Base-by-base conservation (phyloP, 495 filamentous ascomycete species). In the Penicillium egyptiacum region DNA sequence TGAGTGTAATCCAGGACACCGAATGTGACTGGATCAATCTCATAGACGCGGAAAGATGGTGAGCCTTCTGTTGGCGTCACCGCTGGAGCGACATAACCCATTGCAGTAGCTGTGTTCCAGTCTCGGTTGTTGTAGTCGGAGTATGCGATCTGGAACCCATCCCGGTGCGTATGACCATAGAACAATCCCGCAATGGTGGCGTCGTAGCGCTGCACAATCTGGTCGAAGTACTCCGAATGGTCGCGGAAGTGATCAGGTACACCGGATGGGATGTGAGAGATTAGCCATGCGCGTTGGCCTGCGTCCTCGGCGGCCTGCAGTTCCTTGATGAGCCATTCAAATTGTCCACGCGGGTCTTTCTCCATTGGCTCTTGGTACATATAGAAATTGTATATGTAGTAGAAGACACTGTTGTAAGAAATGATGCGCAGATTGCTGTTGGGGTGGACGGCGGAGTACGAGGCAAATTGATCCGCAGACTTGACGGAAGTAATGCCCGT, bases 381-480 rank as follows among this genome's bases (percentile, higher is more conserved):
- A 71, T 76, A 79, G 68, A 78, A 82, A 68, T 84, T 83, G 41
- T 75, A 68, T 45, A 72, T 74, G 61, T 84, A 83, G 71, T 81
- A 85, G 61, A 83, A 71, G 56, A 81, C 77, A 33, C 78, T 84
- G 66, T 80, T 86, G 56, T 83, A 72, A 16, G 80, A 82, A 60
- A 86, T 83, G 41, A 86, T 70, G 16, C 79, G 73, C 4, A 86
- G 72, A 12, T 75, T 74, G 22, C 66, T 68, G 46, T 64, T 59
- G 10, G 72, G 70, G 43, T 78, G 68, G 26, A 72, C 64, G 14
- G 68, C 72, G 3, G 81, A 81, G 55, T 84, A 86, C 3, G 72
- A 73, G 20, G 79, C 83, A 37, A 78, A 78, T 31, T 79, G 62
- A 37, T 65, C 58, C 1, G 69, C 70, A 17, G 65, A 66, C 17